A percentile compares a stretch with the other conserved stretches of the same genome.
Evolutionary conservation across 208 protist genomes (phyloP).

Genomic region (Acanthamoeba lenticulata): DNA sequence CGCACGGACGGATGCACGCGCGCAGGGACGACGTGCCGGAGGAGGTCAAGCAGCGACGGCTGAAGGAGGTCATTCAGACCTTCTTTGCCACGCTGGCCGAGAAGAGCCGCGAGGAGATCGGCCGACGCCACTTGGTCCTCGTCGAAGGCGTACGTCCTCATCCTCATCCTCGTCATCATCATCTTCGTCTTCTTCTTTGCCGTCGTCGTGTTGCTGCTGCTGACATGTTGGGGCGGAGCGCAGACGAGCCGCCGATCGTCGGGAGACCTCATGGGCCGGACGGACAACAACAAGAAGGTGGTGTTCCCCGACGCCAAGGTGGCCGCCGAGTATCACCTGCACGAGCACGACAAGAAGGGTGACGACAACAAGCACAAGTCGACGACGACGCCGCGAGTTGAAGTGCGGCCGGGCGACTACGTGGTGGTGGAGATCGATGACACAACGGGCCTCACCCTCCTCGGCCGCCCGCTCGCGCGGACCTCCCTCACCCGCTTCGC

Average conservation of each 20-base stretch:
- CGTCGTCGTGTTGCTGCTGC: neutral
- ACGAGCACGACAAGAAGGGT: neutral
- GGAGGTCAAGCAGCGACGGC: constrained; percentile 78
- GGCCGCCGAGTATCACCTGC: neutral
- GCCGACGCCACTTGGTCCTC: constrained; percentile 79
- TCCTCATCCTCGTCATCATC: neutral
- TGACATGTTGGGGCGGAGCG: neutral
- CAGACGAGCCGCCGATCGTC: constrained; percentile 66
- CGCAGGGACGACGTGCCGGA: constrained; percentile 82
- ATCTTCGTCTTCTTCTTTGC: neutral
- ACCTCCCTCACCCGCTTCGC: constrained; percentile 4
- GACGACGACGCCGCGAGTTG: neutral
- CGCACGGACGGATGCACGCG: neutral
- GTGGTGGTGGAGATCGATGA: constrained; percentile 6
- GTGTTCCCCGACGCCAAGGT: constrained; percentile 64
- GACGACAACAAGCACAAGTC: neutral
- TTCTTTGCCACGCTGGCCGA: constrained; percentile 61
- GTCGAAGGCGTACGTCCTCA: constrained; percentile 67
- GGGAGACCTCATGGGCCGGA: constrained; percentile 77
- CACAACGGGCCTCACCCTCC: constrained; percentile 4
- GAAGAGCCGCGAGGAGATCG: constrained; percentile 75
- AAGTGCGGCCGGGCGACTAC: constrained; percentile 7
- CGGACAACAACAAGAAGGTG: constrained; percentile 83
- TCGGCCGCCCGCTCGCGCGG: neutral
- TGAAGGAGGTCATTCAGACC: constrained; percentile 78